Conservation (phyloP, 2,329 filamentous ascomycete species). For the Bipolaris sorokiniana region DNA sequence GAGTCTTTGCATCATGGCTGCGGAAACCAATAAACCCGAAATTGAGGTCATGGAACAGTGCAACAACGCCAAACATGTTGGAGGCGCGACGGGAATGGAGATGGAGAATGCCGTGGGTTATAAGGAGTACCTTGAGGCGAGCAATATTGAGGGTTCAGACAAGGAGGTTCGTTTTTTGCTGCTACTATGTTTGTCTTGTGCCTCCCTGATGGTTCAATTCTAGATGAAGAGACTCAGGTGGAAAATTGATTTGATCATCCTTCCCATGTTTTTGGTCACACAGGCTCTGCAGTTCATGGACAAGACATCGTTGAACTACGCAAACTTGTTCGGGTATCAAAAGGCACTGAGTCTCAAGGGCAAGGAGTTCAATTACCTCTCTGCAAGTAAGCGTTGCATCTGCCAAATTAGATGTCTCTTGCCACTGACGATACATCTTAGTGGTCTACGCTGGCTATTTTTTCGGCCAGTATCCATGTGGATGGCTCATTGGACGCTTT, state of each 20-base stretch:
- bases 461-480: conserved; percentile 52
- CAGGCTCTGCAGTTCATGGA: conserved; percentile 34
- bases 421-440: neutral
- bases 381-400: conserved; percentile 26
- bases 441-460: conserved; percentile 52
- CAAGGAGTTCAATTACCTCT: conserved; percentile 46
- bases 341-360: conserved; percentile 44
- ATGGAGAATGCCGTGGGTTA: conserved; percentile 25
- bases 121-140: conserved; percentile 22
- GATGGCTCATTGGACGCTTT: conserved; percentile 49
- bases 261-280: conserved; percentile 33
- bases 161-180: conserved; percentile 12
- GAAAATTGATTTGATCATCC: conserved; percentile 33
- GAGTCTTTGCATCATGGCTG: neutral
- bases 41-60: neutral
- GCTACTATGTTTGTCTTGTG: no score
- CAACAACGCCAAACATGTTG: neutral
- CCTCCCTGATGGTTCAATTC: neutral
- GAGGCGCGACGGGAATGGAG: no score
- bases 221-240: conserved; percentile 23
- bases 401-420: no score
- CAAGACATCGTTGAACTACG: conserved; percentile 34
- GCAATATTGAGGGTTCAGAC: conserved; percentile 17
- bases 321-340: conserved; percentile 47
- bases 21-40: neutral